Evolutionary conservation across 441 rosid species (phyloP), one percentile per base, ranked within the genome.

Genomic region (Eutrema salsugineum): DNA sequence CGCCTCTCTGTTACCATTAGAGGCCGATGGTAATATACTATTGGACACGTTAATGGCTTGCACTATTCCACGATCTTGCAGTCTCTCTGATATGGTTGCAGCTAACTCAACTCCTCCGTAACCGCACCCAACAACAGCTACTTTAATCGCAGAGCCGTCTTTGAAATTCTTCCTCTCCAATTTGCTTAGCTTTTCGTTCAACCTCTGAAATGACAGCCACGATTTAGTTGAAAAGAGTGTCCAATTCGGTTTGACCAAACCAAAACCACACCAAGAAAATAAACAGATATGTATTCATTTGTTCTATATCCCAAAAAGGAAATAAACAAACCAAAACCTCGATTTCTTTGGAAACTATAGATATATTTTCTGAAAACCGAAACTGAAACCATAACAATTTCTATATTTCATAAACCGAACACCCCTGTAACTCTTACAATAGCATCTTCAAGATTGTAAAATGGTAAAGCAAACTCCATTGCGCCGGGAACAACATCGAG

Each of bases 121-220:
- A 79, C 99, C 99, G 71, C 99, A 94, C 15, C 99, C 99, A 61
- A 91, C 97, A 73, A 94, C 84, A 69, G 88, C 93, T 65, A 91
- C 89, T 47, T 68, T 77, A 46, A 91, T 86, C 71, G 67, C 68
- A 66, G 88, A 71, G 35, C 76, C 83, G 63, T 83, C 79, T 56
- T 88, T 84, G 71, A 94, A 94, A 56, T 82, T 87, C 81, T 76
- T 84, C 76, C 94, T 84, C 81, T 91, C 97, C 76, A 94, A 68
- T 56, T 80, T 79, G 71, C 68, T 86, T 66, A 94, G 83, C 80
- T 82, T 88, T 44, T 75, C 50, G 16, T 87, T 81, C 63, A 94
- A 90, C 73, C 80, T 91, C 99, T 94, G 94, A 83, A 83, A 20
- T 49, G 64, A 46, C 79, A 67, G 3, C 15, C 15, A 62, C 4